A percentile compares a stretch with the other conserved stretches of the same genome.
Conservation (phyloP, 139 green algal species). For the Tetraselmis striata region DNA sequence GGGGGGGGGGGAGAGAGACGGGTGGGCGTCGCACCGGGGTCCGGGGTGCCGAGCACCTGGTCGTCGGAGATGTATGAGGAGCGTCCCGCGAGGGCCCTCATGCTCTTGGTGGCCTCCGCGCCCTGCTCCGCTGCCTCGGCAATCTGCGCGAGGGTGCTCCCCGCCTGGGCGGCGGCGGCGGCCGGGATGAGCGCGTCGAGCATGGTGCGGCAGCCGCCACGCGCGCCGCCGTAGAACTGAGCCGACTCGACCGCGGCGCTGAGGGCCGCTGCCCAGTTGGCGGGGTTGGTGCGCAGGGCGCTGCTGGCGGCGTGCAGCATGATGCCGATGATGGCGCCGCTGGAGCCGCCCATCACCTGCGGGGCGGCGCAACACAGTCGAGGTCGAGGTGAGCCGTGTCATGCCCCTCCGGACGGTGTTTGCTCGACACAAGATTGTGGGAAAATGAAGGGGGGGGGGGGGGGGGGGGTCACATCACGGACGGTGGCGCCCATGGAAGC, state of each 20-base stretch:
- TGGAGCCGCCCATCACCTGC: conserved; percentile 72
- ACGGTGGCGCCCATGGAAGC: too few species aligned
- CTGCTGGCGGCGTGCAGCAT: too few species aligned
- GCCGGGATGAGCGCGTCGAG: conserved; percentile 70
- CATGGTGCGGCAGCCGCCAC: conserved; percentile 64
- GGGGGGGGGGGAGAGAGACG: too few species aligned
- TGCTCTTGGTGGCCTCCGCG: conserved; percentile 48
- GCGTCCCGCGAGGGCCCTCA: conserved; percentile 53
- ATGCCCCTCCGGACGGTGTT: too few species aligned
- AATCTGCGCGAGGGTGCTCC: not conserved
- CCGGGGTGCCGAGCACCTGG: conserved; percentile 26
- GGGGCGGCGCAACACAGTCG: too few species aligned
- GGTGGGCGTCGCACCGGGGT: conserved; percentile 69
- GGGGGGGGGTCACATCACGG: too few species aligned
- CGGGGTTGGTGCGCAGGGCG: conserved; percentile 1
- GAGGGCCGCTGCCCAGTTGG: conserved; percentile 35
- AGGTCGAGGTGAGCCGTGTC: too few species aligned
- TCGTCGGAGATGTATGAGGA: conserved; percentile 54
- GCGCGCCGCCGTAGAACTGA: conserved; percentile 59
- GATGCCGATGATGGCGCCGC: conserved; percentile 51
- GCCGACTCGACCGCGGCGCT: conserved; percentile 45
- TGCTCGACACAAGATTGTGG: too few species aligned
- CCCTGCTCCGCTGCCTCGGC: conserved; percentile 45
- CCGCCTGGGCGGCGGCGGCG: conserved; percentile 15
- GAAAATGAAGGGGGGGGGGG: too few species aligned